These are phyloP conservation scores for Raffaelea deltoideospora DNA, from an alignment of 2,329 filamentous ascomycete genomes.

Conservation along the genomic window DNA sequence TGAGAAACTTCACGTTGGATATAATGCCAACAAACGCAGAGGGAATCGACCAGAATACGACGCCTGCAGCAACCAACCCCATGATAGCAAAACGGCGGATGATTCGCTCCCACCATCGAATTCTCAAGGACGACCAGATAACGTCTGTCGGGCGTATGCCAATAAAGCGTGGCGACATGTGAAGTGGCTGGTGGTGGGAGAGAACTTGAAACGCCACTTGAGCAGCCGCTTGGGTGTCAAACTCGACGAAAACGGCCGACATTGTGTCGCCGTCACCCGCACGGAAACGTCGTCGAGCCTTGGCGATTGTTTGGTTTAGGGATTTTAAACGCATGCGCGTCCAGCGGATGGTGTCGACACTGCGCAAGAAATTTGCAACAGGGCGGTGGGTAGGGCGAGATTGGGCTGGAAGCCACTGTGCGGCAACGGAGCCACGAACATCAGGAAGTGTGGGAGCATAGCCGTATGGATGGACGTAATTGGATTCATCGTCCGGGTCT, in stretches of 20 bases:
- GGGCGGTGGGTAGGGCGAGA: conserved; percentile 57
- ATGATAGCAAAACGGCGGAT: conserved; percentile 50
- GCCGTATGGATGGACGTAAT: conserved; percentile 19
- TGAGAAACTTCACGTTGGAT: conserved; percentile 65
- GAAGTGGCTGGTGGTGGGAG: conserved; percentile 64
- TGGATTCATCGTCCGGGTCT: conserved; percentile 36
- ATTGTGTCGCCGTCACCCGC: conserved; percentile 47
- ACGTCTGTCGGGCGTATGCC: conserved; percentile 68
- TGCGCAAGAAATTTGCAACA: conserved; percentile 48
- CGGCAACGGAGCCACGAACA: conserved; percentile 38
- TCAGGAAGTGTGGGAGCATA: conserved; percentile 15
- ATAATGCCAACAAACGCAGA: conserved; percentile 70
- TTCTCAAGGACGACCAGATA: conserved; percentile 66
- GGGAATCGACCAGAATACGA: conserved; percentile 73
- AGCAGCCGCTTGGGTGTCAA: conserved; percentile 64
- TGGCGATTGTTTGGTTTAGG: conserved; percentile 20
- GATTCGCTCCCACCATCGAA: conserved; percentile 60
- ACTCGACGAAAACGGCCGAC: conserved; percentile 84
- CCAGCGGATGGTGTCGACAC: conserved; percentile 85
- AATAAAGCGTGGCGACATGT: conserved; percentile 75
- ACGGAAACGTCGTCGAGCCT: conserved; percentile 42
- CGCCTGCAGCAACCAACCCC: conserved; percentile 51
- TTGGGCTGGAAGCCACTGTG: conserved; percentile 51
- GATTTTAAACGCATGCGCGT: conserved; percentile 47
- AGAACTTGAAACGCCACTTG: conserved; percentile 74